These are phyloP conservation scores for Penicillium arizonense DNA, from an alignment of 495 filamentous ascomycete species.

Conservation along the genomic window DNA sequence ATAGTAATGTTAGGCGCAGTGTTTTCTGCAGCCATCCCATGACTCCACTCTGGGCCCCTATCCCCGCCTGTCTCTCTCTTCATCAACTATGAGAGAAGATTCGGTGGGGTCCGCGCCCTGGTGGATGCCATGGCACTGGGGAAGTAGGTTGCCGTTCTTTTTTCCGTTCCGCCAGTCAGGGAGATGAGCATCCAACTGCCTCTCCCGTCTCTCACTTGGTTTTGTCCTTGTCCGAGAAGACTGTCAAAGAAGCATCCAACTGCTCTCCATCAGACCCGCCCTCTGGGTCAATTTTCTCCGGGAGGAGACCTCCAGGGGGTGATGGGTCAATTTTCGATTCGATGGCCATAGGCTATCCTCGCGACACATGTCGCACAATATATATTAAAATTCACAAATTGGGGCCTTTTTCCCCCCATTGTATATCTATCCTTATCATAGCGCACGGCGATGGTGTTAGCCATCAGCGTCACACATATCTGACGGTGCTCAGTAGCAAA, in stretches of 20 bases:
- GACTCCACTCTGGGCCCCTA: constrained; percentile 20
- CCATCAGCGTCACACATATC: no score
- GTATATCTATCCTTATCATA: no score
- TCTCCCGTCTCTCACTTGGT: constrained; percentile 36
- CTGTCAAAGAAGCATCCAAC: constrained; percentile 53
- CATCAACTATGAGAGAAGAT: not conserved
- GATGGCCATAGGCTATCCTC: constrained; percentile 2
- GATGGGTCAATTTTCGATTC: constrained; percentile 25
- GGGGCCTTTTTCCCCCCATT: not conserved
- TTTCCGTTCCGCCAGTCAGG: constrained; percentile 45
- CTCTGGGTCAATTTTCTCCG: constrained; percentile 25
- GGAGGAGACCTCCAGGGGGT: constrained; percentile 13
- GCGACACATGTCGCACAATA: constrained; percentile 18
- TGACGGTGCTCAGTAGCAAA: no score
- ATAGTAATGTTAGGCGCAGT: constrained; percentile 18
- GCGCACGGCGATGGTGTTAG: no score
- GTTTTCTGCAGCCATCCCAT: constrained; percentile 34
- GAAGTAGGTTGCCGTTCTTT: constrained; percentile 44
- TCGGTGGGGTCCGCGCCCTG: constrained; percentile 1
- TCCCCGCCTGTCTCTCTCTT: constrained; percentile 11
- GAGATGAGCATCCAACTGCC: constrained; percentile 51
- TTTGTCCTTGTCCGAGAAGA: constrained; percentile 32
- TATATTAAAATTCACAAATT: not conserved
- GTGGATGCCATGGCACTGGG: constrained; percentile 24
- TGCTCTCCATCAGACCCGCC: constrained; percentile 47